Conservation (phyloP, 345 rosid species). For the Anacardium occidentale region DNA sequence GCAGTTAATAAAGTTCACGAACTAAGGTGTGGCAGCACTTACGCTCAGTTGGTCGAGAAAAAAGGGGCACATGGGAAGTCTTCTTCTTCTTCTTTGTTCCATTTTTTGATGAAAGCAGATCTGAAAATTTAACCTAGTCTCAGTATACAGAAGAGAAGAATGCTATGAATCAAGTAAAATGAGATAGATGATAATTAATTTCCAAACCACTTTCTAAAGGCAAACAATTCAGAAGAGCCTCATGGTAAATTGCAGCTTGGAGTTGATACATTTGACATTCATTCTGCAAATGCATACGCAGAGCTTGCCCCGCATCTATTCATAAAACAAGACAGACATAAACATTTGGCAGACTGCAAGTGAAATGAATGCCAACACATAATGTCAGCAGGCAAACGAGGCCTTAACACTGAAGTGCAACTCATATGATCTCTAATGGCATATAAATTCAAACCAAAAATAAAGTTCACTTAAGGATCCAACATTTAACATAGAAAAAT, state of each 20-base stretch:
- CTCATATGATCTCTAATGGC: background rate
- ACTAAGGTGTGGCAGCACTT: constrained; percentile 34
- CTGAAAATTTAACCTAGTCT: constrained; percentile 32
- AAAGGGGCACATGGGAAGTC: constrained; percentile 58
- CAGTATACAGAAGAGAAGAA: constrained; percentile 18
- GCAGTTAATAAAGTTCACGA: background rate
- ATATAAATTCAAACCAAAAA: background rate
- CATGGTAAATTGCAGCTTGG: constrained; percentile 70
- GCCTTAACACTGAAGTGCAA: background rate
- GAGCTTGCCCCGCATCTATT: constrained; percentile 58
- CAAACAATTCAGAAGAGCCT: constrained; percentile 56
- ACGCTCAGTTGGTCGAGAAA: constrained; percentile 86
- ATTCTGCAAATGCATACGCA: constrained; percentile 60
- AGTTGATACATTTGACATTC: constrained; percentile 55
- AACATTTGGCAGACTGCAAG: constrained; percentile 5
- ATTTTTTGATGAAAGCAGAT: constrained; percentile 24
- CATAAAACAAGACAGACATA: constrained; percentile 10
- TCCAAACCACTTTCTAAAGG: constrained; percentile 43
- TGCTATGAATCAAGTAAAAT: background rate
- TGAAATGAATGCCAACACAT: constrained; percentile 9
- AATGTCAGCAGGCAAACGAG: background rate
- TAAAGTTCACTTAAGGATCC: background rate
- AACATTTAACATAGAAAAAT: background rate
- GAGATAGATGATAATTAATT: constrained; percentile 12
- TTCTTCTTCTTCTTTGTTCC: constrained; percentile 50